A percentile compares a stretch with the other conserved stretches of the same genome.
Conservation (phyloP, 257 asterid species). For the Gentiana dahurica region DNA sequence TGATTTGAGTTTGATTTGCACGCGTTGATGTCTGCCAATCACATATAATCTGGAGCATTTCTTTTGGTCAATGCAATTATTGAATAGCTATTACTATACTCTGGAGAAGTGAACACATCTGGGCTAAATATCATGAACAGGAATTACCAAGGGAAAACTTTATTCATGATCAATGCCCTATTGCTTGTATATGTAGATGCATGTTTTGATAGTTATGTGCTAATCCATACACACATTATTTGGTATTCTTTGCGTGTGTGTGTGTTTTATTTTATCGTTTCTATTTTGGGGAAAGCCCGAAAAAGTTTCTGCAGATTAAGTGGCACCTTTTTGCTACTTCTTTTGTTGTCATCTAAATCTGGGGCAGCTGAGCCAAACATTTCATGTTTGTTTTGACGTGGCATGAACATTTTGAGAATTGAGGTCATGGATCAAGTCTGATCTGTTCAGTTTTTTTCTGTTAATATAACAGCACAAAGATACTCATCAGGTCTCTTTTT, state of each 20-base stretch:
- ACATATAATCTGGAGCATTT: no score
- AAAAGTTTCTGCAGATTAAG: background rate
- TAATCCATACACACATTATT: no score
- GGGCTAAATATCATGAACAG: background rate
- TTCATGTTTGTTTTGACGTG: no score
- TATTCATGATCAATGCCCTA: background rate
- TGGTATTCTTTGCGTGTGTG: background rate
- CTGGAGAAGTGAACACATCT: conserved; percentile 1
- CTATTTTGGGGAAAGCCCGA: background rate
- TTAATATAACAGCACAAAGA: background rate
- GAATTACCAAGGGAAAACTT: background rate
- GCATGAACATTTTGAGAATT: no score
- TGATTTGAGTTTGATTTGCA: background rate
- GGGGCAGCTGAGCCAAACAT: no score
- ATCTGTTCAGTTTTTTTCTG: no score
- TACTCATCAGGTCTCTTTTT: conserved; percentile 1
- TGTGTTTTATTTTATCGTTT: background rate
- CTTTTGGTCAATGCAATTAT: no score
- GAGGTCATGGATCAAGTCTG: no score
- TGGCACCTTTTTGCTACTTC: background rate
- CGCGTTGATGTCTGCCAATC: no score
- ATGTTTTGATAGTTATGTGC: no score
- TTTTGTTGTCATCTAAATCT: no score
- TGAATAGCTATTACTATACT: background rate
- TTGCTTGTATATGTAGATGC: no score